Conservation (phyloP, 2,329 filamentous ascomycete species). For the Epichloe gansuensis region DNA sequence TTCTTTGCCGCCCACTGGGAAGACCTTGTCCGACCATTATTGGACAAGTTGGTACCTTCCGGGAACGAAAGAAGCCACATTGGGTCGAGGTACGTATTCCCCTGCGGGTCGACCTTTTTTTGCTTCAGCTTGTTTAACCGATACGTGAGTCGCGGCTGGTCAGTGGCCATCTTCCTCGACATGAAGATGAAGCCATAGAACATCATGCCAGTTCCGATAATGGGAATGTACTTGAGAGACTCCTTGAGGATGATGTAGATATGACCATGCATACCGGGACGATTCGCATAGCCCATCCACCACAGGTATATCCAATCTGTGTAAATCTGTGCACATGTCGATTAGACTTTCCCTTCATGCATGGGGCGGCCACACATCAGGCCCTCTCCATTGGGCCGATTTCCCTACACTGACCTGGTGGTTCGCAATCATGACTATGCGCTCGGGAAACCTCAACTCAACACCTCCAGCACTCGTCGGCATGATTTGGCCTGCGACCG, state of each 20-base stretch:
- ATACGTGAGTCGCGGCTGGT: constrained; percentile 62
- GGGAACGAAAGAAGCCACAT: constrained; percentile 90
- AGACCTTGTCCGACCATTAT: constrained; percentile 57
- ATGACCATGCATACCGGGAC: constrained; percentile 66
- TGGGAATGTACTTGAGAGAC: constrained; percentile 66
- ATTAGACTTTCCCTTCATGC: not conserved
- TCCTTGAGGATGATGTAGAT: constrained; percentile 88
- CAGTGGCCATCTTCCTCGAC: constrained; percentile 75
- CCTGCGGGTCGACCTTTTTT: constrained; percentile 37
- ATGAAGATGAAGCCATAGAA: constrained; percentile 88
- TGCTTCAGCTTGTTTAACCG: constrained; percentile 58
- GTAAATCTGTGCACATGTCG: constrained; percentile 44
- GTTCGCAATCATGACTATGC: constrained; percentile 74
- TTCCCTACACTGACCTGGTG: constrained; percentile 49
- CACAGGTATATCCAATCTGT: constrained; percentile 88
- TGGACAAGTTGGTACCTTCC: constrained; percentile 71
- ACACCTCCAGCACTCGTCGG: constrained; percentile 59
- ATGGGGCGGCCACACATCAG: constrained; percentile 8
- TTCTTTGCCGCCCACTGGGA: constrained; percentile 65
- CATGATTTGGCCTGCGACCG: constrained; percentile 61
- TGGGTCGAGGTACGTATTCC: constrained; percentile 49
- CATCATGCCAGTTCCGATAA: constrained; percentile 70
- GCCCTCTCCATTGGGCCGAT: not conserved
- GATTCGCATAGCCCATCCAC: constrained; percentile 80
- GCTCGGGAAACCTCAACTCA: constrained; percentile 67